Evolutionary conservation across 2,329 filamentous ascomycete species (phyloP).

Genomic region (Raffaelea ambrosiae): DNA sequence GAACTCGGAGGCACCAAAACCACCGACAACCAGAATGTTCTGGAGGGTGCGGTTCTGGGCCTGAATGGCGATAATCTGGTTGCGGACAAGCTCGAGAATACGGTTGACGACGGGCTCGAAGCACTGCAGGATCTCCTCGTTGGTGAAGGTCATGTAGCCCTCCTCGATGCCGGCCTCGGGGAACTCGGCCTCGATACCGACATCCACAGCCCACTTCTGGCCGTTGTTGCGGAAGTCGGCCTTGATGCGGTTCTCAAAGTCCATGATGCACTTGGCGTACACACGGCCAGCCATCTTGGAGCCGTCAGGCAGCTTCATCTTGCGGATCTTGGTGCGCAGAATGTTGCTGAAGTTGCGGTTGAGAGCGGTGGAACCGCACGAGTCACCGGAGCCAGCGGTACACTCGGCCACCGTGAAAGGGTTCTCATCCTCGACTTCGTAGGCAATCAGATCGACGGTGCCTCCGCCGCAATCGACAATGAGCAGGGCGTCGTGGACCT

Average conservation of each 20-base stretch:
- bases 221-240: constrained; percentile 98
- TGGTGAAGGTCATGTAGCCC: constrained; percentile 99
- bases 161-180: constrained; percentile 97
- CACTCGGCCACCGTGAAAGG: constrained; percentile 97
- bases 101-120: constrained; percentile 98
- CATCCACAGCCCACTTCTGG: constrained; percentile 98
- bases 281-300: constrained; percentile 97
- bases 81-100: constrained; percentile 89
- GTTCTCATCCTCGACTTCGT: constrained; percentile 95
- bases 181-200: constrained; percentile 97
- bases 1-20: constrained; percentile 96
- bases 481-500: constrained; percentile 95
- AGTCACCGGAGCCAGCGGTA: constrained; percentile 93
- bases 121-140: constrained; percentile 97
- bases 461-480: constrained; percentile 98
- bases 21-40: constrained; percentile 95
- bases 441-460: constrained; percentile 97
- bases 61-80: constrained; percentile 98
- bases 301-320: constrained; percentile 97
- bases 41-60: constrained; percentile 90
- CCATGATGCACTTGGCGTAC: constrained; percentile 99
- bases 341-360: constrained; percentile 99
- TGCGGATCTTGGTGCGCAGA: constrained; percentile 90
- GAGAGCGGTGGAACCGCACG: constrained; percentile 93
- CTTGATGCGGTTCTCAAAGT: constrained; percentile 99